Percentiles rank a stretch among this genome's conserved stretches.
These are phyloP conservation scores for Trichaptum fuscoviolaceum DNA, from an alignment of 768 basidiomycete genomes.

Conservation along the genomic window DNA sequence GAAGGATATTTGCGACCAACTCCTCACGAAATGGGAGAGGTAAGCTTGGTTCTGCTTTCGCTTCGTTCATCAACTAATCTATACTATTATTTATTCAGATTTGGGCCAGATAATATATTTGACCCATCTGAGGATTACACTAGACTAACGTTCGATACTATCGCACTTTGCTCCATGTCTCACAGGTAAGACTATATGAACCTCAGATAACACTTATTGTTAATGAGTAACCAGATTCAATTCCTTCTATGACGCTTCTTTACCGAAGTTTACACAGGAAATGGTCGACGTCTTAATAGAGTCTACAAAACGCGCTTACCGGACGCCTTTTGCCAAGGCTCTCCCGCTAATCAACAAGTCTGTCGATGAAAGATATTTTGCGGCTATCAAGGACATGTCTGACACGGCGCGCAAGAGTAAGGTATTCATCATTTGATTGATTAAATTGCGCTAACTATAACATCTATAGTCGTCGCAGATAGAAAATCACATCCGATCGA, in stretches of 20 bases:
- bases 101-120: conserved; percentile 36
- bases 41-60: conserved; percentile 11
- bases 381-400: conserved; percentile 37
- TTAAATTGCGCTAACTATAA: conserved; percentile 1
- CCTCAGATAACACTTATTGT: conserved; percentile 3
- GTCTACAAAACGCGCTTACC: conserved; percentile 28
- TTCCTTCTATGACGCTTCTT: conserved; percentile 36
- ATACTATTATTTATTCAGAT: conserved; percentile 22
- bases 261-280: conserved; percentile 34
- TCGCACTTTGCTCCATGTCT: conserved; percentile 41
- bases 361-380: conserved; percentile 30
- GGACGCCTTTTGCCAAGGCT: conserved; percentile 30
- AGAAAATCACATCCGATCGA: conserved; percentile 32
- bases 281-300: conserved; percentile 40
- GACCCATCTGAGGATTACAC: conserved; percentile 45
- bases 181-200: conserved; percentile 23
- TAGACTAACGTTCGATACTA: conserved; percentile 41
- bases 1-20: conserved; percentile 39
- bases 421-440: conserved; percentile 11
- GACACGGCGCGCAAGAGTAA: conserved; percentile 35
- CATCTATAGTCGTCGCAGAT: conserved; percentile 31
- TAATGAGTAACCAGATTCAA: conserved; percentile 30
- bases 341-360: conserved; percentile 27
- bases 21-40: conserved; percentile 41
- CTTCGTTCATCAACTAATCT: neutral